Conservation (phyloP, 306 rosid genomes). For the Erythrophleum fordii region DNA sequence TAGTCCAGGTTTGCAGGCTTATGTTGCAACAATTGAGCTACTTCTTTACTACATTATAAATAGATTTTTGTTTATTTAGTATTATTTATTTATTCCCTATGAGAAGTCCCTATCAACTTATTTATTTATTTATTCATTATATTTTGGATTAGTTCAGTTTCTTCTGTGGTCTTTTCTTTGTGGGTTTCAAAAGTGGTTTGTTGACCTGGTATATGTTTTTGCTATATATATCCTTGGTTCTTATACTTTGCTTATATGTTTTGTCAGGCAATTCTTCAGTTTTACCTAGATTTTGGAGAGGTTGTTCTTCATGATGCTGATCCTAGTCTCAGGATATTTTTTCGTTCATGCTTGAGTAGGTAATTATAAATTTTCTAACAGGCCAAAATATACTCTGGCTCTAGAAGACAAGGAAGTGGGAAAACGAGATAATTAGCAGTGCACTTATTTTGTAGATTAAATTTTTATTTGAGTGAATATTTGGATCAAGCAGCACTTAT, state of each 20-base stretch:
- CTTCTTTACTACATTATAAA: not conserved
- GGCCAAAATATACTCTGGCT: not conserved
- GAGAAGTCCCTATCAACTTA: not conserved
- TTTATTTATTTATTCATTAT: not conserved
- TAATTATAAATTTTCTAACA: constrained; percentile 31
- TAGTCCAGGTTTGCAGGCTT: not conserved
- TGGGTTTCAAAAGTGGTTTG: not conserved
- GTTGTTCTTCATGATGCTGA: constrained; percentile 93
- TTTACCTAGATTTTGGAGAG: constrained; percentile 92
- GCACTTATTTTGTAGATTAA: not conserved
- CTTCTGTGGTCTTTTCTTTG: not conserved
- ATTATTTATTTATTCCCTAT: not conserved
- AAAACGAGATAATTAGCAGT: not conserved
- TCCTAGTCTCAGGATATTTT: constrained; percentile 83
- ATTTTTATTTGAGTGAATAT: not conserved
- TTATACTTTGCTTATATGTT: constrained; percentile 27
- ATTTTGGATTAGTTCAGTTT: not conserved
- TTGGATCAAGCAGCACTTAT: not conserved
- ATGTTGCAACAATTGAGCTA: not conserved
- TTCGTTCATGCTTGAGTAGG: constrained; percentile 95
- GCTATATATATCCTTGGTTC: not conserved
- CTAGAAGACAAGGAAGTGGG: not conserved
- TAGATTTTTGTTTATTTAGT: not conserved
- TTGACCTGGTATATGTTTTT: not conserved
- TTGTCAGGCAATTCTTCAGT: constrained; percentile 84